Evolutionary conservation across 2,329 filamentous ascomycete genomes (phyloP).

Genomic region (Hypoxylon sp.): DNA sequence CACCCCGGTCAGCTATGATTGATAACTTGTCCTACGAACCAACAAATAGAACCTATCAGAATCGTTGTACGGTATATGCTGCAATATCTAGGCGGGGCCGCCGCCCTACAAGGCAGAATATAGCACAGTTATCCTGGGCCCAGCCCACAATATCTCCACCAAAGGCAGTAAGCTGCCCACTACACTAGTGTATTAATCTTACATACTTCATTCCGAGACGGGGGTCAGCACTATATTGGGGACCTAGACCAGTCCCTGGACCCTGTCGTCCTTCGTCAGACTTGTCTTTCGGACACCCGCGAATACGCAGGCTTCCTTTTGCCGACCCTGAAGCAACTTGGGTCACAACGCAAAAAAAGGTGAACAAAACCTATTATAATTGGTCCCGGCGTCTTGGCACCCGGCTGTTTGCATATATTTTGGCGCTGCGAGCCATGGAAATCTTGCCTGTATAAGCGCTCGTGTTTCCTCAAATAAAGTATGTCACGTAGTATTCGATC

Average conservation of each 20-base stretch:
- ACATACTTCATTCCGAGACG: background rate
- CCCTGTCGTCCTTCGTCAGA: background rate
- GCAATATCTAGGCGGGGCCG: background rate
- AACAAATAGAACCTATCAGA: background rate
- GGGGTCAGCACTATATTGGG: constrained; percentile 4
- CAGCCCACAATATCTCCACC: background rate
- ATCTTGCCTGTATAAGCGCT: background rate
- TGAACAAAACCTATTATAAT: background rate
- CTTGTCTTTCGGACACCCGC: background rate
- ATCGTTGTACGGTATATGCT: background rate
- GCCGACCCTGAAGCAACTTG: background rate
- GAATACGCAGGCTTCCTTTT: constrained; percentile 3
- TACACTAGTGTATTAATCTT: background rate
- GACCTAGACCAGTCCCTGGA: background rate
- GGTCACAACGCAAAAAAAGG: background rate
- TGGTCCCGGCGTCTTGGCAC: background rate
- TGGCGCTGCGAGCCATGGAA: background rate
- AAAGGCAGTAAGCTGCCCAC: background rate
- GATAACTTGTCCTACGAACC: background rate
- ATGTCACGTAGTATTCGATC: constrained; percentile 1
- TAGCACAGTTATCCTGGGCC: background rate
- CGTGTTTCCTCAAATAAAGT: background rate
- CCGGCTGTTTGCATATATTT: background rate
- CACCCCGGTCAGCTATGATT: background rate
- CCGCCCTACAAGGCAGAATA: constrained; percentile 1